Percentiles rank a stretch among this genome's conserved stretches.
These are phyloP conservation scores for Lophiostoma macrostomum DNA, from an alignment of 495 filamentous ascomycete species.

Conservation along the genomic window DNA sequence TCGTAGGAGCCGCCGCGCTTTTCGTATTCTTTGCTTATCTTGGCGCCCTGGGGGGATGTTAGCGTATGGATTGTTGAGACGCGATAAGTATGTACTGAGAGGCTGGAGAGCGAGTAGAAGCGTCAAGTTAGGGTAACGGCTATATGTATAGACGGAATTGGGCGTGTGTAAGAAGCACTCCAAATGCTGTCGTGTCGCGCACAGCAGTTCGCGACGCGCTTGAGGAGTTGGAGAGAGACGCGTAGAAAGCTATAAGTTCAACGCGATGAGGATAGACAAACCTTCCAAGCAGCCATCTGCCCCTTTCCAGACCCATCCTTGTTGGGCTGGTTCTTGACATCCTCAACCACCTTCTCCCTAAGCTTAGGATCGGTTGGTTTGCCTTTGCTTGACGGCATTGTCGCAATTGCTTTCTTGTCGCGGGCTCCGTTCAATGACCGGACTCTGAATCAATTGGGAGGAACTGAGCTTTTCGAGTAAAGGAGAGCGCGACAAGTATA, in stretches of 20 bases:
- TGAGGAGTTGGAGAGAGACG: neutral
- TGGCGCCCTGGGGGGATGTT: conserved; percentile 39
- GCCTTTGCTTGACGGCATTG: conserved; percentile 51
- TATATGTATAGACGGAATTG: neutral
- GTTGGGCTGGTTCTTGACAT: conserved; percentile 53
- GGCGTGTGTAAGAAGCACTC: too few species aligned
- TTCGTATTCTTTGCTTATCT: conserved; percentile 56
- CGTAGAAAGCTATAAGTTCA: neutral
- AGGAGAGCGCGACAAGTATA: too few species aligned
- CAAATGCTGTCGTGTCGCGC: too few species aligned
- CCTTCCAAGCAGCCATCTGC: conserved; percentile 59
- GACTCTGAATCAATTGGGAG: too few species aligned
- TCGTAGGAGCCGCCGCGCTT: conserved; percentile 52
- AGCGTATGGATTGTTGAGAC: neutral
- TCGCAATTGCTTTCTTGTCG: too few species aligned
- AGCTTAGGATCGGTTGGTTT: conserved; percentile 54
- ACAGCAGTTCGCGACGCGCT: neutral
- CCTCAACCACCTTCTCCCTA: conserved; percentile 45
- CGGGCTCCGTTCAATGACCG: too few species aligned
- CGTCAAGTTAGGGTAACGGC: too few species aligned
- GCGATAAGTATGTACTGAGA: too few species aligned
- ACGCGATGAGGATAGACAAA: conserved; percentile 23
- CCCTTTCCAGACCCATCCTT: conserved; percentile 55
- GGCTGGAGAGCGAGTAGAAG: too few species aligned
- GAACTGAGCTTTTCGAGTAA: too few species aligned